phyloP scores from a whole-genome alignment of 352 stramenopile species.

The Pythium plurisporium region DNA sequence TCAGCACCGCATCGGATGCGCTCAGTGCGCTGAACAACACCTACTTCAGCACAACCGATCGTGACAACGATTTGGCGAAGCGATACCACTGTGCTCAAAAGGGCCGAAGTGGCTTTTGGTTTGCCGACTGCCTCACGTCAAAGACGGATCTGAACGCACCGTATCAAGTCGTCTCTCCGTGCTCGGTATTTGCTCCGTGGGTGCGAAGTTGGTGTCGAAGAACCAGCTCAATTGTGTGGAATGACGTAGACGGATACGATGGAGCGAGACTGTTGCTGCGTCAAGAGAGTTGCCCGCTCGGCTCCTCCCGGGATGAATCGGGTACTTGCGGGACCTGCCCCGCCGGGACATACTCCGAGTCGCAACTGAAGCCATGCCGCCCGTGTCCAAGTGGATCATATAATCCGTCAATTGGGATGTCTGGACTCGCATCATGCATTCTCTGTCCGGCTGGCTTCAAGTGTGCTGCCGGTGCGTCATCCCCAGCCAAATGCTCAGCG shows the following conservation, averaged over 20 bases:
- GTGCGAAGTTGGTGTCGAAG: slow-evolving; percentile 43
- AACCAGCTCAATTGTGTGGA: slow-evolving; percentile 46
- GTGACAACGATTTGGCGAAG: slow-evolving; percentile 44
- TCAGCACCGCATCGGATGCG: slow-evolving; percentile 39
- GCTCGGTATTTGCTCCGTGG: slow-evolving; percentile 40
- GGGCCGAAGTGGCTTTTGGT: slow-evolving; percentile 59
- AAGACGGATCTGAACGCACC: slow-evolving; percentile 53
- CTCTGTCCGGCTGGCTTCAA: slow-evolving; percentile 41
- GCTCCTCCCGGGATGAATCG: slow-evolving; percentile 15
- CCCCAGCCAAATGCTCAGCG: slow-evolving; percentile 26
- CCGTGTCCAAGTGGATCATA: slow-evolving; percentile 45
- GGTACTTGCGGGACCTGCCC: slow-evolving; percentile 33
- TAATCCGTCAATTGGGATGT: slow-evolving; percentile 27
- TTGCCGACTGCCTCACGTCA: slow-evolving; percentile 32
- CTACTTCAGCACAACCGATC: slow-evolving; percentile 56
- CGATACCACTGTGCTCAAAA: slow-evolving; percentile 43
- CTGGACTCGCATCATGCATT: slow-evolving; percentile 27
- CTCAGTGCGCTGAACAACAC: slow-evolving; percentile 42
- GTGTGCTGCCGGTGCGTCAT: slow-evolving; percentile 23
- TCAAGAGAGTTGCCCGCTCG: slow-evolving; percentile 32
- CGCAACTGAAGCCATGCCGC: slow-evolving; percentile 27
- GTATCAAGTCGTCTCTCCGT: slow-evolving; percentile 41
- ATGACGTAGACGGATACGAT: slow-evolving; percentile 45
- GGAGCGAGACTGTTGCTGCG: slow-evolving; percentile 42
- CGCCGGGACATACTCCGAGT: slow-evolving; percentile 35